These are phyloP conservation scores for Cyclotella atomus DNA, from an alignment of 108 stramenopile species.

Conservation along the genomic window DNA sequence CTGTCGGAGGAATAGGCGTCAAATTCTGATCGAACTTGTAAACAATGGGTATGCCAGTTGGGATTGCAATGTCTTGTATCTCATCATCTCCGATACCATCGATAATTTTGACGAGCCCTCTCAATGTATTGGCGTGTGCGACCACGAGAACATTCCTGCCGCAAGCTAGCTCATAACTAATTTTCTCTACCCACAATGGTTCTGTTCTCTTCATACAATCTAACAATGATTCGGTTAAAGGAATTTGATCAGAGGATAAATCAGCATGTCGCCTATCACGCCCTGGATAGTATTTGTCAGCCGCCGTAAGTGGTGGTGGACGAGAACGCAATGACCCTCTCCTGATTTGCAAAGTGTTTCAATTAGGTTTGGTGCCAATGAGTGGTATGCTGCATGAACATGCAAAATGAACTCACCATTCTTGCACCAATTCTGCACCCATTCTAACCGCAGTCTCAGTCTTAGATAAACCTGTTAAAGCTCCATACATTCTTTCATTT, in stretches of 20 bases:
- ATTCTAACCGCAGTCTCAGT: slow-evolving; percentile 79
- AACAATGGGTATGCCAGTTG: slow-evolving; percentile 94
- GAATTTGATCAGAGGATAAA: slow-evolving; percentile 76
- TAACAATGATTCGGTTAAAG: slow-evolving; percentile 85
- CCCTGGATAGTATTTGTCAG: slow-evolving; percentile 86
- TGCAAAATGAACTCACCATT: slow-evolving; percentile 74
- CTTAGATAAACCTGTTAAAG: slow-evolving; percentile 89
- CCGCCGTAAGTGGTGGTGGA: slow-evolving; percentile 77
- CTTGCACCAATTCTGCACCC: slow-evolving; percentile 87
- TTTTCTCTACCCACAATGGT: slow-evolving; percentile 88
- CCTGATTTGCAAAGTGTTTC: neutral
- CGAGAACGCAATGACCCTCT: slow-evolving; percentile 65
- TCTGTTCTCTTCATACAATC: slow-evolving; percentile 89
- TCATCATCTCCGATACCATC: slow-evolving; percentile 72
- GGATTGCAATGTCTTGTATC: slow-evolving; percentile 91
- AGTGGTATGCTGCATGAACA: no score
- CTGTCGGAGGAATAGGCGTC: slow-evolving; percentile 60
- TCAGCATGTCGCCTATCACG: slow-evolving; percentile 86
- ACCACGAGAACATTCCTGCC: slow-evolving; percentile 94
- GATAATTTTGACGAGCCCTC: slow-evolving; percentile 83
- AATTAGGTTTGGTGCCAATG: no score
- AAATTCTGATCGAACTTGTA: slow-evolving; percentile 86
- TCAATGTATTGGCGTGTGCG: slow-evolving; percentile 91
- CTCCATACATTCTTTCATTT: slow-evolving; percentile 96
- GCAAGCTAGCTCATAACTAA: slow-evolving; percentile 73